phyloP scores from a whole-genome alignment of 768 basidiomycete genomes.

The Tulasnella sp. region DNA sequence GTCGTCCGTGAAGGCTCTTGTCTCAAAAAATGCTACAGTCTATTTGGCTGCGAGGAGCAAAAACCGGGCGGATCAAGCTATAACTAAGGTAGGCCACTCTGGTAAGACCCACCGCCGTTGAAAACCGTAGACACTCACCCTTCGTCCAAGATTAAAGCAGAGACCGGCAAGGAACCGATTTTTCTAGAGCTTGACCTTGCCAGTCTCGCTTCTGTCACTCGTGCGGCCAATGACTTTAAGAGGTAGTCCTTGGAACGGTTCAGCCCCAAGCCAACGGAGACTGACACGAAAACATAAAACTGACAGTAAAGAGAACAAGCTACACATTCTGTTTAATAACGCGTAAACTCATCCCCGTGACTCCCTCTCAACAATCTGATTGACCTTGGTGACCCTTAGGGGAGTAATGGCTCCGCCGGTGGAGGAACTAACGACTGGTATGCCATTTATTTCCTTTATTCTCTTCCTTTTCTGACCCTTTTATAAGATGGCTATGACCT shows the following conservation, averaged over 20 bases:
- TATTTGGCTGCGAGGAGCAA: slow-evolving; percentile 36
- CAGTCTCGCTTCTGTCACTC: slow-evolving; percentile 26
- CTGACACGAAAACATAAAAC: background rate
- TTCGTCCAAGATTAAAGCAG: slow-evolving; percentile 15
- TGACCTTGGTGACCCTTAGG: slow-evolving; percentile 33
- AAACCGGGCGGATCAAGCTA: slow-evolving; percentile 23
- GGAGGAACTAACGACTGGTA: slow-evolving; percentile 36
- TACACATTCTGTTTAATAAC: slow-evolving; percentile 38
- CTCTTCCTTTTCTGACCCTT: background rate
- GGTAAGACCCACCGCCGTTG: background rate
- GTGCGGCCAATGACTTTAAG: slow-evolving; percentile 36
- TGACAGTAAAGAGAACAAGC: slow-evolving; percentile 32
- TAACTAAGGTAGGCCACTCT: slow-evolving; percentile 23
- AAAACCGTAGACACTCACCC: background rate
- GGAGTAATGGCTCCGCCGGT: slow-evolving; percentile 40
- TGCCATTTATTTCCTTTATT: background rate
- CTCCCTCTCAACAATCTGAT: background rate
- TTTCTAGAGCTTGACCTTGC: slow-evolving; percentile 37
- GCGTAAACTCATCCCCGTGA: slow-evolving; percentile 13
- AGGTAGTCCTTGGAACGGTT: slow-evolving; percentile 3
- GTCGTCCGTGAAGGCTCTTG: background rate
- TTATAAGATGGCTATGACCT: slow-evolving; percentile 33
- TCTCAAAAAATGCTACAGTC: slow-evolving; percentile 36
- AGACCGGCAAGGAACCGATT: slow-evolving; percentile 34
- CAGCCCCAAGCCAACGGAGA: background rate